Conservation (phyloP, 176 grass and related monocot genomes). For the Aechmea fasciata region DNA sequence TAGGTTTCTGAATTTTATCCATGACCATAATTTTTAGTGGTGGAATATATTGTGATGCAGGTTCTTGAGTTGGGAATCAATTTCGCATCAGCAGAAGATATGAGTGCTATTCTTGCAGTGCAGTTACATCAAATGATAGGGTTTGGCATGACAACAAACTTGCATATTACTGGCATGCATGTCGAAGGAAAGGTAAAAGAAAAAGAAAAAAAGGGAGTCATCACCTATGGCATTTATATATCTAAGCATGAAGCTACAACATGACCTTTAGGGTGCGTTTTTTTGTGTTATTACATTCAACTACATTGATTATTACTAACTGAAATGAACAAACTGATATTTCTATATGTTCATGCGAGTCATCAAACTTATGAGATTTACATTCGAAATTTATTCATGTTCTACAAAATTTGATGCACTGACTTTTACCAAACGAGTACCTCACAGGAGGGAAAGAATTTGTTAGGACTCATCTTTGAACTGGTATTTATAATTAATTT, state of each 20-base stretch:
- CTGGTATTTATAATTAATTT: too few relatives aligned
- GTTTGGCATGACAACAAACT: slow-evolving; percentile 74
- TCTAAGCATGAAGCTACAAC: not conserved
- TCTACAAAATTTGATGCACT: too few relatives aligned
- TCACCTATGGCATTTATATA: not conserved
- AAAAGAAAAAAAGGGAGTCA: not conserved
- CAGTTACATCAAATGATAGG: slow-evolving; percentile 65
- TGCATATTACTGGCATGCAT: slow-evolving; percentile 98
- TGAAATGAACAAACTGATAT: not conserved
- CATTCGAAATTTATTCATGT: not conserved
- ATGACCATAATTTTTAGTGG: not conserved
- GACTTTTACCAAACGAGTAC: too few relatives aligned
- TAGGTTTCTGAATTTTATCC: slow-evolving; percentile 2
- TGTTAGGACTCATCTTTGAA: too few relatives aligned
- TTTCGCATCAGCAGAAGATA: slow-evolving; percentile 86
- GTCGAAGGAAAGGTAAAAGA: slow-evolving; percentile 85
- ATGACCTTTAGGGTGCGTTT: not conserved
- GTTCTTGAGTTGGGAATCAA: slow-evolving; percentile 93
- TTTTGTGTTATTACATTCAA: not conserved
- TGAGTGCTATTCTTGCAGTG: slow-evolving; percentile 81
- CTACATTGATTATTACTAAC: not conserved
- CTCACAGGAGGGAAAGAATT: too few relatives aligned
- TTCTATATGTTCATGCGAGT: not conserved
- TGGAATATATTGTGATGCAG: slow-evolving; percentile 24
- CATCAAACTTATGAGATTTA: not conserved